Evolutionary conservation across 768 basidiomycete species (phyloP).

Genomic region (Suillus luteus): DNA sequence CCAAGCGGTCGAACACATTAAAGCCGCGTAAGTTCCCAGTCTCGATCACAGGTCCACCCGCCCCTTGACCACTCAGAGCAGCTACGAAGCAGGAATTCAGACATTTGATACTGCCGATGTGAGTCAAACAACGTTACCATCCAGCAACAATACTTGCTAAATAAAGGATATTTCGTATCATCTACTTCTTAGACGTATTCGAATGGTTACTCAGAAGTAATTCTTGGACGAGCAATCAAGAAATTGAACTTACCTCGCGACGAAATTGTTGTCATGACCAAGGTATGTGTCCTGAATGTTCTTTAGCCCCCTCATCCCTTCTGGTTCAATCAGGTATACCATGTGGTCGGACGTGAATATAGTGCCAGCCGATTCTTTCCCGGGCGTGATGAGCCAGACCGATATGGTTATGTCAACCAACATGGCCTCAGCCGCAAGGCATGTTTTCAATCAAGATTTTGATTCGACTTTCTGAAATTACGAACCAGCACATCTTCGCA

Average conservation of each 20-base stretch:
- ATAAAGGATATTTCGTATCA: not conserved
- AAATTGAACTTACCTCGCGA: constrained; percentile 66
- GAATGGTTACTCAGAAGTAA: constrained; percentile 62
- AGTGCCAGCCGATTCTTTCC: constrained; percentile 12
- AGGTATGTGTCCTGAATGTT: constrained; percentile 39
- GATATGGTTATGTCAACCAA: constrained; percentile 49
- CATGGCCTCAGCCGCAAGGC: constrained; percentile 48
- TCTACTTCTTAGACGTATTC: constrained; percentile 52
- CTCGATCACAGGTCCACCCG: not conserved
- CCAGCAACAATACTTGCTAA: not conserved
- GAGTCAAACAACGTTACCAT: constrained; percentile 11
- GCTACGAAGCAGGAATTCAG: constrained; percentile 39
- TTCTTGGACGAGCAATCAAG: constrained; percentile 75
- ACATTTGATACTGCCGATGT: constrained; percentile 38
- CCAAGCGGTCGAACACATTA: constrained; percentile 46
- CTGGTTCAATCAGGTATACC: constrained; percentile 39
- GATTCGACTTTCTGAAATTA: constrained; percentile 13
- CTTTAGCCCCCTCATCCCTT: not conserved
- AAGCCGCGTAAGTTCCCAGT: constrained; percentile 42
- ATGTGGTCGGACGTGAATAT: constrained; percentile 34
- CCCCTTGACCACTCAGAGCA: constrained; percentile 10
- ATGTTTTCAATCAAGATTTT: constrained; percentile 9
- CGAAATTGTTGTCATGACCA: constrained; percentile 78
- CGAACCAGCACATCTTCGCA: constrained; percentile 55
- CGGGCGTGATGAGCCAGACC: constrained; percentile 32